These are phyloP conservation scores for Kodamaea fungicola DNA, from an alignment of 1,139 yeast species.

Conservation along the genomic window DNA sequence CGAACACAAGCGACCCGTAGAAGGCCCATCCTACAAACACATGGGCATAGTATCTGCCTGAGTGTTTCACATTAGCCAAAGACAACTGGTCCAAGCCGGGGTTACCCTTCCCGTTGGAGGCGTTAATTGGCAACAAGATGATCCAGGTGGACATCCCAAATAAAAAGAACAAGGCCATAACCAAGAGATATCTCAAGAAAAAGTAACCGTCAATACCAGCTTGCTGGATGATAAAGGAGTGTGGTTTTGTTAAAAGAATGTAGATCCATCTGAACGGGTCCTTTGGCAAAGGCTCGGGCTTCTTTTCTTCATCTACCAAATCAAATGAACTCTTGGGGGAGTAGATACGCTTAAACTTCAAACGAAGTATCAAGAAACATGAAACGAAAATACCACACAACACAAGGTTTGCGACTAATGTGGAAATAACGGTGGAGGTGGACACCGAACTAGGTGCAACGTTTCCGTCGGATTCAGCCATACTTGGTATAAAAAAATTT, in stretches of 20 bases:
- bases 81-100: conserved; percentile 75
- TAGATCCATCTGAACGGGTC: conserved; percentile 65
- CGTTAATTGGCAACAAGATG: conserved; percentile 63
- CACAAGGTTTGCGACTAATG: conserved; percentile 54
- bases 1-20: conserved; percentile 65
- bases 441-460: conserved; percentile 42
- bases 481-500: not conserved
- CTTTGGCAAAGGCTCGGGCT: conserved; percentile 58
- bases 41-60: conserved; percentile 77
- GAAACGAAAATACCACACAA: conserved; percentile 52
- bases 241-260: conserved; percentile 56
- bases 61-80: conserved; percentile 61
- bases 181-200: conserved; percentile 54
- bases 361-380: conserved; percentile 51
- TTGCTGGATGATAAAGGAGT: conserved; percentile 63
- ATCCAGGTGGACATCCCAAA: conserved; percentile 46
- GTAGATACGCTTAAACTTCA: conserved; percentile 59
- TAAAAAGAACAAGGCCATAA: conserved; percentile 43
- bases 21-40: conserved; percentile 77
- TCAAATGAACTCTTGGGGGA: conserved; percentile 62
- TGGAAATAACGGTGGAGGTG: conserved; percentile 61
- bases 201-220: conserved; percentile 76
- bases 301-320: conserved; percentile 56
- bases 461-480: conserved; percentile 3
- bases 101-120: conserved; percentile 52